Base-by-base conservation (phyloP, 148 eudicot genomes). In the Drosera capensis region DNA sequence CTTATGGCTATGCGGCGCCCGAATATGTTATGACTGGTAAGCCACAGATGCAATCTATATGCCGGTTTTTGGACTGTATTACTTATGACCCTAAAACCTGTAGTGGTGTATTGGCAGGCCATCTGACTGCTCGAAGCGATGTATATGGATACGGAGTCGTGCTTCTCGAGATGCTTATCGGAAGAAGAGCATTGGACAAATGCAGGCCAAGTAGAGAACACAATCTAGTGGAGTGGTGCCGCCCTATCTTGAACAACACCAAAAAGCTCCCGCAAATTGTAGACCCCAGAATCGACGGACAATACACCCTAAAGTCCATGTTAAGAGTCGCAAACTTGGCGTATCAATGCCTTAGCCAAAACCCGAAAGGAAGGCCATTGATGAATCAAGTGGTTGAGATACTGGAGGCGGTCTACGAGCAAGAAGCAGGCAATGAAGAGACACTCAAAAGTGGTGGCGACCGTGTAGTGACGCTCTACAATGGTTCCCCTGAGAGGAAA, bases 71-170 rank as follows among this genome's bases (percentile, higher is more conserved):
- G n/a, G n/a, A n/a, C n/a, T n/a, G n/a, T n/a, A n/a, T n/a, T n/a
- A n/a, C n/a, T n/a, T n/a, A n/a, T n/a, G n/a, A n/a, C n/a, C n/a
- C 45, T 41, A n/a, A 41, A 19, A 19, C 20, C 23, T 17, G 23
- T 41, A 5, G 45, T 17, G 3, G 5, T 34, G n/a, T 24, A 8
- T 58, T 45, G 45, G 39, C 71, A 84, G 94, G 94, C 35, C 94
- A 80, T 65, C 63, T 84, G 50, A 84, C 94, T 38, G 84, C 94
- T 19, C 70, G 83, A 40, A 84, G 94, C 37, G 94, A 84, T 44
- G 78, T 84, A 2, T 84, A 84, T 48, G 94, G 88, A 26, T 84
- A 71, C 37, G 88, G 94, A 53, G 94, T 84, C 0, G 94, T 84
- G 42, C 68, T 84, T 36, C 81, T 84, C 8, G 94, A 84, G 71